Conservation (phyloP, 163 green algal genomes). For the Coccomyxa subellipsoidea region DNA sequence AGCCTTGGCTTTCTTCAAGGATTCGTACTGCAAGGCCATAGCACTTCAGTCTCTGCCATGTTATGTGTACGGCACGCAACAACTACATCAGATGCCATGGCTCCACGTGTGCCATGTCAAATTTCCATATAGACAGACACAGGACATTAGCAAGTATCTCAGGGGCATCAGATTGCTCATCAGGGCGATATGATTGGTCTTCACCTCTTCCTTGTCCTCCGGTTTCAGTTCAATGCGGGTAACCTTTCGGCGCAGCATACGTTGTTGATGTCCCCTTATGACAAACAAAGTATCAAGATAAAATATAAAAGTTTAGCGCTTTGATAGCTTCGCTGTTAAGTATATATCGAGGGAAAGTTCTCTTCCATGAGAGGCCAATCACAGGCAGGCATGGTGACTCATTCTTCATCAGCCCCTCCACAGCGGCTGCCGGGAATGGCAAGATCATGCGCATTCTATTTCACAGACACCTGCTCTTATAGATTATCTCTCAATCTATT, state of each 20-base stretch:
- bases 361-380: background rate
- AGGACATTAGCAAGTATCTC: too few relatives aligned
- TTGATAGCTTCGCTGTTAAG: too few relatives aligned
- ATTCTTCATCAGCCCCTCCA: background rate
- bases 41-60: background rate
- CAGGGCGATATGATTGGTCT: too few relatives aligned
- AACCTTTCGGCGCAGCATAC: constrained; percentile 72
- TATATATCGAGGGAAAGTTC: too few relatives aligned
- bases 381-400: background rate
- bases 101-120: too few relatives aligned
- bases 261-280: background rate
- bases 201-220: constrained; percentile 83
- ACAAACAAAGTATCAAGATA: too few relatives aligned
- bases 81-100: too few relatives aligned
- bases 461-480: too few relatives aligned
- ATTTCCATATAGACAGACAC: too few relatives aligned
- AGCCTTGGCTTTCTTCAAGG: background rate
- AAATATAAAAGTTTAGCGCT: too few relatives aligned
- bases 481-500: background rate
- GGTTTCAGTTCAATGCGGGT: constrained; percentile 74
- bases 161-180: too few relatives aligned
- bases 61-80: too few relatives aligned
- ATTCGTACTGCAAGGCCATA: background rate
- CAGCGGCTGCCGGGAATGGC: background rate
- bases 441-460: background rate